phyloP scores from a whole-genome alignment of 1,284 basidiomycete genomes.

The Melampsora americana region DNA sequence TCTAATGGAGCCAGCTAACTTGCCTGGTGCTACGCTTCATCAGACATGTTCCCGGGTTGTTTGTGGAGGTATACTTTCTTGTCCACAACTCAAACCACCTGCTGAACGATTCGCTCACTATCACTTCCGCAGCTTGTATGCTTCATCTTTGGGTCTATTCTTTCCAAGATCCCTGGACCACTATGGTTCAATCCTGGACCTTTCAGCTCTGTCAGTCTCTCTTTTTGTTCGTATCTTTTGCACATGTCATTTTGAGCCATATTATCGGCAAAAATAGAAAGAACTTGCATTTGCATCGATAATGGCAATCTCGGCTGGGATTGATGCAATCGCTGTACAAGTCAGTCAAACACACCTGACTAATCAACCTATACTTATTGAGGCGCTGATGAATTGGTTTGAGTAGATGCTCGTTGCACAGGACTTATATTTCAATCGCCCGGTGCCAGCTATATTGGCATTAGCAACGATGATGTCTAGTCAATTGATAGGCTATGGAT shows the following conservation, averaged over 20 bases:
- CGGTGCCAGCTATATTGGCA: background rate
- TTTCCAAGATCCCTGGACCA: slow-evolving; percentile 34
- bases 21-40: no score
- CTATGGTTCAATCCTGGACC: slow-evolving; percentile 35
- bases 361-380: background rate
- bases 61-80: slow-evolving; percentile 17
- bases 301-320: slow-evolving; percentile 25
- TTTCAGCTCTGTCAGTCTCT: slow-evolving; percentile 17
- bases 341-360: background rate
- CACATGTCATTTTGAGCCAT: background rate
- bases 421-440: slow-evolving; percentile 36
- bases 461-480: slow-evolving; percentile 24
- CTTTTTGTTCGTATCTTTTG: background rate
- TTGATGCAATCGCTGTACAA: slow-evolving; percentile 26
- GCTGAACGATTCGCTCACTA: background rate
- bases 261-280: slow-evolving; percentile 8
- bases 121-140: slow-evolving; percentile 16
- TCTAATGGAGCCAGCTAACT: no score
- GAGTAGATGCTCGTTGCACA: slow-evolving; percentile 26
- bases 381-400: no score
- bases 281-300: slow-evolving; percentile 41
- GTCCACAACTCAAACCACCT: background rate
- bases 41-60: slow-evolving; percentile 20
- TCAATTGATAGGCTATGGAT: slow-evolving; percentile 40
- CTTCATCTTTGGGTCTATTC: slow-evolving; percentile 21